Evolutionary conservation across 306 rosid species (phyloP).

Genomic region (Trifolium subterraneum): DNA sequence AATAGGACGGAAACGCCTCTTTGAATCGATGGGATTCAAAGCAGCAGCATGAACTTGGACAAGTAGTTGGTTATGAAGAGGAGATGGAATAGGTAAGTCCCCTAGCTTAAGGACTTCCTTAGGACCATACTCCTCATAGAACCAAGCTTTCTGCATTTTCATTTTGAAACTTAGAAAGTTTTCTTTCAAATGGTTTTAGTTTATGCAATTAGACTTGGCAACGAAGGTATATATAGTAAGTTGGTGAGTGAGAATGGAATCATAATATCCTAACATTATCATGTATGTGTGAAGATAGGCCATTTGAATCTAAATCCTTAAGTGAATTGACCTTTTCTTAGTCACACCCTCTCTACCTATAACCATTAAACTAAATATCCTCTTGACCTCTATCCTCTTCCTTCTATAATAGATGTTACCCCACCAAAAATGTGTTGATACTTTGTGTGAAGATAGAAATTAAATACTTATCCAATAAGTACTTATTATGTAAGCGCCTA

Average conservation of each 20-base stretch:
- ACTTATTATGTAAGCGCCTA: neutral
- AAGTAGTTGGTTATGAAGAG: constrained; percentile 41
- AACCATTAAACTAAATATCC: neutral
- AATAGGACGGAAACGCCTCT: constrained; percentile 46
- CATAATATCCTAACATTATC: too few species aligned
- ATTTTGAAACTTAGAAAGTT: neutral
- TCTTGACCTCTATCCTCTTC: neutral
- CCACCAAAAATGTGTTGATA: neutral
- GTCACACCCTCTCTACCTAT: too few species aligned
- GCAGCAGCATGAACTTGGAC: constrained; percentile 53
- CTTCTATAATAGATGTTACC: neutral
- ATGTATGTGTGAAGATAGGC: too few species aligned
- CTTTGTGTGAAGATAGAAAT: neutral
- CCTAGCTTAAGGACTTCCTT: constrained; percentile 55
- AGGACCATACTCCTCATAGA: constrained; percentile 54
- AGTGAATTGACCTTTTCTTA: too few species aligned
- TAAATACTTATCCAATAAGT: neutral
- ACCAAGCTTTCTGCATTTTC: constrained; percentile 55
- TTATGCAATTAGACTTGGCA: constrained; percentile 2
- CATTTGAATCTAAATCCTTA: too few species aligned
- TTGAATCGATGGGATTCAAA: constrained; percentile 55
- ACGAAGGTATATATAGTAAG: neutral
- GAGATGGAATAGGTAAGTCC: constrained; percentile 44
- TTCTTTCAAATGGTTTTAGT: neutral
- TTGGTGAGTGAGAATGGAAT: too few species aligned